Base-by-base conservation (phyloP, 2,329 filamentous ascomycete genomes). In the Cryphonectria parasitica region DNA sequence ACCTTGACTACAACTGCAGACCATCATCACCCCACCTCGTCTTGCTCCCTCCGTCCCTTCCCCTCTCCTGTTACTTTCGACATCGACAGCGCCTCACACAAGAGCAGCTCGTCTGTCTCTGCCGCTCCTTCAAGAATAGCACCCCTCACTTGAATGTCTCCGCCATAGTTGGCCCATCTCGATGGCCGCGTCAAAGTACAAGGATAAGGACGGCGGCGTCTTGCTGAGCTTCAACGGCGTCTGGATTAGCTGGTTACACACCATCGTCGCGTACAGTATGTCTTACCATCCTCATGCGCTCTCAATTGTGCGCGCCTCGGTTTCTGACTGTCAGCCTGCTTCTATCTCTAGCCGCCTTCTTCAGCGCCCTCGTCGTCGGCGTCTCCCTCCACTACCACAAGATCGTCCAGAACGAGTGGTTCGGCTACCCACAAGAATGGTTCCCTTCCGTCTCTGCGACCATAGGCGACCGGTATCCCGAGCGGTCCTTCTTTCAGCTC, bases 361-460 rank as follows among this genome's bases (percentile, higher is more conserved):
- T 97, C 74, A 94, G 93, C 79, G 95, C 95, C 71, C 85, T 98
- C 74, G 80, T 95, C 69, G 90, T 97, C 73, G 95, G 95, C 75
- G 85, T 91, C 69, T 87, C 86, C 69, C 87, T 99, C 64, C 96
- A 99, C 83, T 98, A 96, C 83, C 89, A 92, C 78, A 99, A 99
- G 85, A 99, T 99, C 76, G 96, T 99, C 69, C 87, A 98, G 82
- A 99, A 99, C 82, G 94, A 99, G 82, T 92, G 95, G 83, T 97
- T 94, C 81, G 94, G 94, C 76, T 97, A 97, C 79, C 95, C 95
- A 1, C 86, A 97, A 75, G 95, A 98, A 85, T 98, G 95, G 95
- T 97, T 97, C 78, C 95, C 95, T 71, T 97, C 95, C 60, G 95
- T 98, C 31, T 98, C 95, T 41, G 91, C 96, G 56, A 98, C 96